These are phyloP conservation scores for Cucurbita argyrosperma DNA, from an alignment of 306 rosid genomes.

Conservation along the genomic window DNA sequence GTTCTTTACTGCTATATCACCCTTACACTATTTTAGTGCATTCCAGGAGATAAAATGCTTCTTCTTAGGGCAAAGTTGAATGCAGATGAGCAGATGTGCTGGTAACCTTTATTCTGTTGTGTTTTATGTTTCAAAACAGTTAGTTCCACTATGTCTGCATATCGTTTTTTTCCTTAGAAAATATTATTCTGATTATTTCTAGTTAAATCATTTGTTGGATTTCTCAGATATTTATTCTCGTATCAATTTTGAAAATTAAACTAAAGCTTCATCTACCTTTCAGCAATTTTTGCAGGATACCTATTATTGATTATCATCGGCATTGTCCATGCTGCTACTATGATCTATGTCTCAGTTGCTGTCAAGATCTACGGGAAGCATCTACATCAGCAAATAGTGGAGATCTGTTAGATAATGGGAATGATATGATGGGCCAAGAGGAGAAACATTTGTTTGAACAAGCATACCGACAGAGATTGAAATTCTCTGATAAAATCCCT, in stretches of 20 bases:
- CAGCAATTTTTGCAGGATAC: constrained; percentile 93
- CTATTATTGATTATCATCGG: constrained; percentile 88
- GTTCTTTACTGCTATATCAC: constrained; percentile 7
- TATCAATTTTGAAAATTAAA: neutral
- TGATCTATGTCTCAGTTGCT: constrained; percentile 82
- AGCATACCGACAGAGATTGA: constrained; percentile 26
- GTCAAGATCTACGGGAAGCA: constrained; percentile 72
- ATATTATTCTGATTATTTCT: neutral
- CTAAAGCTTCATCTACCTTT: constrained; percentile 14
- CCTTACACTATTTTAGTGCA: constrained; percentile 10
- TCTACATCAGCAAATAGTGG: constrained; percentile 14
- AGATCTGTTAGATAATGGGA: constrained; percentile 8
- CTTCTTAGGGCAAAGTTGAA: constrained; percentile 76
- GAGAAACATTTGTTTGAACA: constrained; percentile 24
- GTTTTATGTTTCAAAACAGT: neutral
- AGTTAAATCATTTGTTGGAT: neutral
- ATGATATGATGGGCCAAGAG: constrained; percentile 11
- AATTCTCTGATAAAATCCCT: constrained; percentile 38
- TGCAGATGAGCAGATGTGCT: constrained; percentile 99
- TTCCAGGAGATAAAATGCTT: constrained; percentile 63
- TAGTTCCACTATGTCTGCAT: neutral
- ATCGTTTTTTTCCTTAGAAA: neutral
- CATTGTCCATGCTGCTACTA: constrained; percentile 67
- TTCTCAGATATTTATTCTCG: neutral
- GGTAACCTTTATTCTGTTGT: constrained; percentile 29